These are phyloP conservation scores for Phialophora expanda DNA, from an alignment of 2,329 filamentous ascomycete genomes.

Conservation along the genomic window DNA sequence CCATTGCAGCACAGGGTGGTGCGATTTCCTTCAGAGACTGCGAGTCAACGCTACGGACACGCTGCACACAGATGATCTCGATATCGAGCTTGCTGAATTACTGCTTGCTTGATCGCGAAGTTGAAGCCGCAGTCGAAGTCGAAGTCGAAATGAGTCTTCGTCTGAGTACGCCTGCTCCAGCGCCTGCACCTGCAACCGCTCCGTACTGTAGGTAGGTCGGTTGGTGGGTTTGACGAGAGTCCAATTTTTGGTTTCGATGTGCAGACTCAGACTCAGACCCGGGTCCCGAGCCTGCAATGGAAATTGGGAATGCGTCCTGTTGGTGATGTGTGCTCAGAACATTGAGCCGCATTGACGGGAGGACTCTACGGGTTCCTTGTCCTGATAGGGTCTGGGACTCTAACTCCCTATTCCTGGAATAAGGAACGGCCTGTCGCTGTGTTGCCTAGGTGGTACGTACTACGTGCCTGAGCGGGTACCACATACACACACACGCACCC, in stretches of 20 bases:
- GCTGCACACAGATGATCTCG: no score
- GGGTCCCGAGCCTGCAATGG: neutral
- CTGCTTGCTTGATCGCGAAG: neutral
- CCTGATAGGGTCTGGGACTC: no score
- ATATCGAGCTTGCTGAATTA: neutral
- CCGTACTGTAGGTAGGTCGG: neutral
- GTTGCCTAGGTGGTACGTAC: neutral
- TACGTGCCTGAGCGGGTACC: neutral
- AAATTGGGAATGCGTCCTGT: neutral
- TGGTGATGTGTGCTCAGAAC: neutral
- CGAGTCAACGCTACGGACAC: neutral
- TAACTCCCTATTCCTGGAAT: neutral
- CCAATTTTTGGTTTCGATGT: neutral
- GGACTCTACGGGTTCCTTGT: neutral
- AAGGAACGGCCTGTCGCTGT: neutral
- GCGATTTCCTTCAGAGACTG: neutral
- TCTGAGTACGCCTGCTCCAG: neutral
- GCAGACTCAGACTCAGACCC: neutral
- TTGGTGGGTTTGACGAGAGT: neutral
- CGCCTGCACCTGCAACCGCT: no score
- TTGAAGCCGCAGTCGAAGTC: neutral
- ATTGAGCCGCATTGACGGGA: neutral
- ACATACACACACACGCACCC: no score
- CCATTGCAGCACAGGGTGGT: neutral
- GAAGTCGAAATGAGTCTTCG: neutral